Evolutionary conservation across 1,139 yeast species (phyloP).

Genomic region (Meyerozyma athensensis): DNA sequence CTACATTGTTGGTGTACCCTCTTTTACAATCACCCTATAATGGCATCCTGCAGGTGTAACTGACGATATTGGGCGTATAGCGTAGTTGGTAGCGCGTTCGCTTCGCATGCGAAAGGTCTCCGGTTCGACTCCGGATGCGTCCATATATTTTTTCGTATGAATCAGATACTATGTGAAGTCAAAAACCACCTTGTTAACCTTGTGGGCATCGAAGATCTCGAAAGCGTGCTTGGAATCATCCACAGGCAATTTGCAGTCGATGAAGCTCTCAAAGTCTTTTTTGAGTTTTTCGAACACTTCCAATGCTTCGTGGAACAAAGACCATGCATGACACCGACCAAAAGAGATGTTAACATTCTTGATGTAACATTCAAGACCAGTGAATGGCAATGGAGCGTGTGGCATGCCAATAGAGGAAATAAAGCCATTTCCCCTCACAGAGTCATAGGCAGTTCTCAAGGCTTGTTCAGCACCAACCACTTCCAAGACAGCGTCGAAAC

Average conservation of each 20-base stretch:
- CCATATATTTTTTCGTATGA: conserved; percentile 7
- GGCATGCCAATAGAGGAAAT: conserved; percentile 61
- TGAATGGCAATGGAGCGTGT: conserved; percentile 54
- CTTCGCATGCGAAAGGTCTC: conserved; percentile 13
- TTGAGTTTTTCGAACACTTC: conserved; percentile 43
- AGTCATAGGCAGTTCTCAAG: conserved; percentile 45
- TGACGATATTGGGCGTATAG: conserved; percentile 10
- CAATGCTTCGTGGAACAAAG: conserved; percentile 51
- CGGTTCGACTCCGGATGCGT: conserved; percentile 13
- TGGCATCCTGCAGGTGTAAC: not conserved
- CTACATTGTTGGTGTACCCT: not conserved
- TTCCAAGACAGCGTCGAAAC: conserved; percentile 56
- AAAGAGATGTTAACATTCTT: conserved; percentile 56
- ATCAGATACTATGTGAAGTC: conserved; percentile 12
- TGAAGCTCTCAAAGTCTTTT: conserved; percentile 40
- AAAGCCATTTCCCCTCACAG: conserved; percentile 55
- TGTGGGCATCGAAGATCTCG: conserved; percentile 28
- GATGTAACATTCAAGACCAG: conserved; percentile 53
- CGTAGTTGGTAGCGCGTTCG: conserved; percentile 19
- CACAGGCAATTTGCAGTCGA: conserved; percentile 44
- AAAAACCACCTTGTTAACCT: conserved; percentile 55
- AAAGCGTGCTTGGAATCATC: not conserved
- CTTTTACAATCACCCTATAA: not conserved
- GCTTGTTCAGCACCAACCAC: conserved; percentile 54
- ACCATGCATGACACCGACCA: conserved; percentile 63